A percentile compares a stretch with the other conserved stretches of the same genome.
phyloP scores from a whole-genome alignment of 2,329 filamentous ascomycete species.

The Graphilbum ipis-grandicollis region DNA sequence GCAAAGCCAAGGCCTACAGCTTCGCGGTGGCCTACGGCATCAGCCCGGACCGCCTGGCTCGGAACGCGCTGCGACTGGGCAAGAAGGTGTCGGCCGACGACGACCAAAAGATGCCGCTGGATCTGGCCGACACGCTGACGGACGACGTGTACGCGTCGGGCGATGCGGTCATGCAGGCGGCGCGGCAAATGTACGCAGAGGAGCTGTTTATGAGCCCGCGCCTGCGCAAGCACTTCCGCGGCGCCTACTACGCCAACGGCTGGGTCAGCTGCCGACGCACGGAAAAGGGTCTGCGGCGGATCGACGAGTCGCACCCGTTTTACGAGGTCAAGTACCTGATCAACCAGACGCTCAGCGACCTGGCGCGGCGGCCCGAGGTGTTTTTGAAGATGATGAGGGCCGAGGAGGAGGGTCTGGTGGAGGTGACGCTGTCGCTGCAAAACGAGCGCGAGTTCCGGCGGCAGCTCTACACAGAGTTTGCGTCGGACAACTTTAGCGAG shows the following conservation, averaged over 20 bases:
- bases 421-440: slow-evolving; percentile 65
- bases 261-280: slow-evolving; percentile 78
- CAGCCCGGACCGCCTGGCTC: slow-evolving; percentile 70
- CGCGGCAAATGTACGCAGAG: slow-evolving; percentile 77
- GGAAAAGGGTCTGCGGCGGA: slow-evolving; percentile 82
- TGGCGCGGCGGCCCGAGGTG: slow-evolving; percentile 70
- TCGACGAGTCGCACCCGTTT: slow-evolving; percentile 88
- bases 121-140: slow-evolving; percentile 67
- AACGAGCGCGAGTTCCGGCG: slow-evolving; percentile 60
- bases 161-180: slow-evolving; percentile 57
- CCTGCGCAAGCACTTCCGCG: slow-evolving; percentile 73
- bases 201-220: slow-evolving; percentile 78
- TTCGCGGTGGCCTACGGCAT: slow-evolving; percentile 86
- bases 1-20: slow-evolving; percentile 61
- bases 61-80: slow-evolving; percentile 65
- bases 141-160: slow-evolving; percentile 60
- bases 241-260: slow-evolving; percentile 67
- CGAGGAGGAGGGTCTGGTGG: slow-evolving; percentile 81
- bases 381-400: slow-evolving; percentile 97
- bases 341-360: slow-evolving; percentile 68
- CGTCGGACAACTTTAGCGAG: slow-evolving; percentile 90
- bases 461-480: slow-evolving; percentile 66
- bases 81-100: slow-evolving; percentile 76
- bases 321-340: slow-evolving; percentile 96
- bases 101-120: slow-evolving; percentile 59